Evolutionary conservation across 179 eudicot genomes (phyloP), one percentile per base, ranked within the genome.

Genomic region (Sideroxylon spinosum): DNA sequence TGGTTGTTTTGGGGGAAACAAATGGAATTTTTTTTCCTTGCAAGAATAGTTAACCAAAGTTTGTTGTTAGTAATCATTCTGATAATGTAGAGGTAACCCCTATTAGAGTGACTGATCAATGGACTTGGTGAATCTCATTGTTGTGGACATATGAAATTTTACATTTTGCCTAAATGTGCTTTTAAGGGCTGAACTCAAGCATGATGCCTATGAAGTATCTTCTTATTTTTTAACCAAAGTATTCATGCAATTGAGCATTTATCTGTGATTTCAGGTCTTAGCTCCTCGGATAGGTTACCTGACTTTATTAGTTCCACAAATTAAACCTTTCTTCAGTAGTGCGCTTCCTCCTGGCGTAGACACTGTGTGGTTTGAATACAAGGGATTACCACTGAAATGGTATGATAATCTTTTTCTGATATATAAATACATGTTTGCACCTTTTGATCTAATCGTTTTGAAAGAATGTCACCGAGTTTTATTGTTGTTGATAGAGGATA

Each of bases 281-380:
- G 99, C 98, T 78, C 97, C 99, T n/a, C 95, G 98, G 68, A 82
- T 92, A 20, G 98, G 99, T 44, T 95, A 95, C 82, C 86, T 95
- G 73, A 97, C 98, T 55, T 77, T 95, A 80, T 83, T 95, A 78
- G 91, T 82, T 29, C 82, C 93, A 46, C 93, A 87, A 72, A 86
- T 95, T 75, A 93, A 88, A 83, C 94, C 98, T 79, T 87, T 84
- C 79, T 93, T 95, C 87, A 90, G 89, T 80, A 81, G 82, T 83
- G 80, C 97, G 68, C 98, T 95, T 86, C 98, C 99, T 81, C 99
- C 99, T 20, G 99, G 99, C 66, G 86, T 81, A 16, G 99, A 95
- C 80, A 91, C 98, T 57, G 87, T 93, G 61, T 95, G 99, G 98
- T 95, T 95, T 78, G 99, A 95, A 76, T 95, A 90, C 88, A 91